Conservation (phyloP, 2,329 filamentous ascomycete species). For the Pyrenophora tritici-repentis region DNA sequence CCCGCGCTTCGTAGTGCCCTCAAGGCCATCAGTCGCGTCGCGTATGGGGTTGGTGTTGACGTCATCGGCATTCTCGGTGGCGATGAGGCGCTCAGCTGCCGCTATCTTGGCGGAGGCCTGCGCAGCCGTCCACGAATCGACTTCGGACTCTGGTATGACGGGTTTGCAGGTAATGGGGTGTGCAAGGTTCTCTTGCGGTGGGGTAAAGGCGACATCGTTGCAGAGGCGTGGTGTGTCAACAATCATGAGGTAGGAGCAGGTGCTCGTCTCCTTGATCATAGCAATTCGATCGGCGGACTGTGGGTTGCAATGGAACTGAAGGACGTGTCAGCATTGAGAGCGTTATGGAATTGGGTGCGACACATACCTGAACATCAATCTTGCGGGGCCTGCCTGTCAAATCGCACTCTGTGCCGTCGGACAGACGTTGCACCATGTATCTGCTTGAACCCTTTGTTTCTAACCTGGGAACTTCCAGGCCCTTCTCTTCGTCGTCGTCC, state of each 20-base stretch:
- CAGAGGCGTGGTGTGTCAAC: constrained; percentile 88
- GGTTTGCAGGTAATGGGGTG: constrained; percentile 77
- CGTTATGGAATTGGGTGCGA: constrained; percentile 7
- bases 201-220: constrained; percentile 82
- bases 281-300: constrained; percentile 77
- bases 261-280: constrained; percentile 91
- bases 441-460: constrained; percentile 82
- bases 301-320: constrained; percentile 74
- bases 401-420: constrained; percentile 82
- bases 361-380: constrained; percentile 73
- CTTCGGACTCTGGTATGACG: constrained; percentile 65
- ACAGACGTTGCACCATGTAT: constrained; percentile 82
- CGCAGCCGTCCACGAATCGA: constrained; percentile 51
- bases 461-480: constrained; percentile 62
- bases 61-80: constrained; percentile 22
- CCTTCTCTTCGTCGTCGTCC: constrained; percentile 32
- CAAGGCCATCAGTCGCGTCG: constrained; percentile 35
- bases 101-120: constrained; percentile 40
- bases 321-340: constrained; percentile 7
- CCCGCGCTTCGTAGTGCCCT: constrained; percentile 43
- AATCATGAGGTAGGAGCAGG: constrained; percentile 91
- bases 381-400: constrained; percentile 79
- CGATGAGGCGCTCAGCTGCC: constrained; percentile 34
- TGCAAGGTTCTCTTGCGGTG: constrained; percentile 75
- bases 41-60: constrained; percentile 42